Percentiles rank a stretch among this genome's conserved stretches.
These are phyloP conservation scores for Blastocystis sp. DNA, from an alignment of 352 stramenopile species.

Conservation along the genomic window DNA sequence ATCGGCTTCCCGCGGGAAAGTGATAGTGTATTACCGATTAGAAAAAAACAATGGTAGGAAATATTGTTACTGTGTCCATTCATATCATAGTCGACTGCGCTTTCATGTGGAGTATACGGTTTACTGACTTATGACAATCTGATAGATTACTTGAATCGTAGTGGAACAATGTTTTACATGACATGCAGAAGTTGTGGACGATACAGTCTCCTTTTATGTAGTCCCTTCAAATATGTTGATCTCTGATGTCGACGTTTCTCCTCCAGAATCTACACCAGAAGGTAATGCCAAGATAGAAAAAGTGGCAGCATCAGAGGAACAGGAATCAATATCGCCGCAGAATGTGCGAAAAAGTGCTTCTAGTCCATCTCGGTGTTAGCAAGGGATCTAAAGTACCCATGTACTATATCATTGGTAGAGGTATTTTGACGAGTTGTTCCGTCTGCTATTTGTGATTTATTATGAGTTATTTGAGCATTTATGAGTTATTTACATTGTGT, in stretches of 20 bases:
- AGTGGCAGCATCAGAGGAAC: too few species aligned
- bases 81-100: not conserved
- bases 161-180: not conserved
- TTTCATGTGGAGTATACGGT: not conserved
- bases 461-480: too few species aligned
- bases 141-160: not conserved
- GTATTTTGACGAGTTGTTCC: too few species aligned
- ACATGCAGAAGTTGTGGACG: not conserved
- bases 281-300: too few species aligned
- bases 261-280: not conserved
- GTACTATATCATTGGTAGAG: too few species aligned
- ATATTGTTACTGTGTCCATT: not conserved
- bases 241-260: not conserved
- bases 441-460: too few species aligned
- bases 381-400: too few species aligned
- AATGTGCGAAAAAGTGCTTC: too few species aligned
- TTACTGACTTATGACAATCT: not conserved
- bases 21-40: too few species aligned
- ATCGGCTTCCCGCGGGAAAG: too few species aligned
- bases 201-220: conserved; percentile 34
- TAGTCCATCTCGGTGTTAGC: too few species aligned
- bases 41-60: not conserved
- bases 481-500: not conserved
- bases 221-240: not conserved
- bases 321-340: too few species aligned